Percentiles rank a stretch among this genome's conserved stretches.
These are phyloP conservation scores for Moricandia moricandioides DNA, from an alignment of 345 rosid species.

Conservation along the genomic window DNA sequence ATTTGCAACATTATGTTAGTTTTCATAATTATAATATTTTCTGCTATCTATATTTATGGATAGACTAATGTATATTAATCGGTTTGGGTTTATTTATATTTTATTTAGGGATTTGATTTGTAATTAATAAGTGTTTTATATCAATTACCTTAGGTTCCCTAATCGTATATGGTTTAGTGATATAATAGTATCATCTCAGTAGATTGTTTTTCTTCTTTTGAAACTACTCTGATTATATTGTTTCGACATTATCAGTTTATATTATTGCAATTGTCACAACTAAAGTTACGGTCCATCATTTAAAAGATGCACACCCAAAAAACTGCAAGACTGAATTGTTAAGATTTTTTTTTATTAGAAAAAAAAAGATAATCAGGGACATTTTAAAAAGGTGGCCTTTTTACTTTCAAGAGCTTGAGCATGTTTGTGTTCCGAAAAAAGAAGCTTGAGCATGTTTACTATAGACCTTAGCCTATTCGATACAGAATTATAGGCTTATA, in stretches of 20 bases:
- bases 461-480: background rate
- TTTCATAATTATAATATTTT: too few species aligned
- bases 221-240: too few species aligned
- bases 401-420: conserved; percentile 14
- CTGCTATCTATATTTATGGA: too few species aligned
- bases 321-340: background rate
- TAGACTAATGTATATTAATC: too few species aligned
- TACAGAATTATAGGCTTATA: conserved; percentile 2
- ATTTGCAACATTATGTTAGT: too few species aligned
- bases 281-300: background rate
- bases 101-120: too few species aligned
- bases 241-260: background rate
- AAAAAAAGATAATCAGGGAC: background rate
- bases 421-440: conserved; percentile 6
- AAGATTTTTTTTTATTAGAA: background rate
- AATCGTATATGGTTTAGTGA: too few species aligned
- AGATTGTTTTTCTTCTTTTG: too few species aligned
- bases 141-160: too few species aligned
- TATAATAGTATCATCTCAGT: too few species aligned
- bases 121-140: too few species aligned
- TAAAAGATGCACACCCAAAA: background rate
- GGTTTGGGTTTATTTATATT: too few species aligned
- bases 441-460: background rate
- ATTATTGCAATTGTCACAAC: background rate
- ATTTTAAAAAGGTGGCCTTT: background rate